These are phyloP conservation scores for Chalaropsis thielavioides DNA, from an alignment of 2,329 filamentous ascomycete species.

Conservation along the genomic window DNA sequence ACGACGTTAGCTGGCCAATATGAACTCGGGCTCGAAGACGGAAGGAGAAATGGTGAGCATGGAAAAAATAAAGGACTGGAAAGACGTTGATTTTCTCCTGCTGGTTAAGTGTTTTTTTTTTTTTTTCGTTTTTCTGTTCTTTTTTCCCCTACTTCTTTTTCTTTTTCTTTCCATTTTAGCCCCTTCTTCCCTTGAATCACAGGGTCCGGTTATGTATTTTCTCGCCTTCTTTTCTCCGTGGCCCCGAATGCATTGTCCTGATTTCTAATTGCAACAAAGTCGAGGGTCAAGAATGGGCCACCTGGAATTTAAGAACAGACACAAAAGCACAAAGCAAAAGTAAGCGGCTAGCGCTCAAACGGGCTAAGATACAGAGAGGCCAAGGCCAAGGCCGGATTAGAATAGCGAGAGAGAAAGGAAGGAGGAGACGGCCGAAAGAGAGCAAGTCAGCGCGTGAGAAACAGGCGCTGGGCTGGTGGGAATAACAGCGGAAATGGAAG, in stretches of 20 bases:
- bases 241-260: background rate
- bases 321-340: slow-evolving; percentile 1
- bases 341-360: background rate
- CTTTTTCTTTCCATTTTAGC: background rate
- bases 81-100: no score
- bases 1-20: no score
- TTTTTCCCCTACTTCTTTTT: background rate
- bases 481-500: background rate
- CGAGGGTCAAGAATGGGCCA: background rate
- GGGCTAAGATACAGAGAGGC: background rate
- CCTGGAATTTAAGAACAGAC: background rate
- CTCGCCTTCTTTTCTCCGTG: background rate
- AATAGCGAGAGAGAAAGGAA: background rate
- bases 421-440: background rate
- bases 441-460: background rate
- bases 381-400: background rate
- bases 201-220: background rate
- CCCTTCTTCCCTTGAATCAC: background rate
- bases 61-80: background rate
- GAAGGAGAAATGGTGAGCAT: background rate
- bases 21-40: background rate
- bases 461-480: background rate
- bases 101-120: background rate
- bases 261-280: background rate
- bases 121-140: background rate